A percentile compares a stretch with the other conserved stretches of the same genome.
Conservation (phyloP, 2,329 filamentous ascomycete species). For the Fonsecaea pugnacius region DNA sequence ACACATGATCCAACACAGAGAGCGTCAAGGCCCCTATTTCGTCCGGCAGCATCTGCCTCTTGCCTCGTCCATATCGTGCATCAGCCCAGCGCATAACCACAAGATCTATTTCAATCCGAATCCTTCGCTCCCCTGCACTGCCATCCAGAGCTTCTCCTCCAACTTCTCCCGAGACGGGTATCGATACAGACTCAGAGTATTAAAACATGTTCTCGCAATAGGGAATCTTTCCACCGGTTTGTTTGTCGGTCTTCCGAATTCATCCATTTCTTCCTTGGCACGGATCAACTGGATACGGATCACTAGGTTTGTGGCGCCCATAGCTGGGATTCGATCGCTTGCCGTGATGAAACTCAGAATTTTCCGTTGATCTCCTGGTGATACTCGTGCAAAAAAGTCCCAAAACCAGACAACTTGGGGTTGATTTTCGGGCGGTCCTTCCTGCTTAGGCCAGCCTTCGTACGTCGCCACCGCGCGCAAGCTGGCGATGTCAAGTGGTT, state of each 20-base stretch:
- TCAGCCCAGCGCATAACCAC: not conserved
- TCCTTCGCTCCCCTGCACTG: slow-evolving; percentile 86
- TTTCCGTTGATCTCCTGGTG: slow-evolving; percentile 72
- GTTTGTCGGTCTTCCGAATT: slow-evolving; percentile 17
- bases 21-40: not conserved
- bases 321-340: slow-evolving; percentile 86
- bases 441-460: slow-evolving; percentile 71
- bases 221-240: slow-evolving; percentile 73
- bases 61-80: not conserved
- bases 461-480: slow-evolving; percentile 78
- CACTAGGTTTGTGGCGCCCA: slow-evolving; percentile 77
- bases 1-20: slow-evolving; percentile 5
- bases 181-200: slow-evolving; percentile 75
- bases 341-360: slow-evolving; percentile 86
- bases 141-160: slow-evolving; percentile 76
- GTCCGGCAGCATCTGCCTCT: not conserved
- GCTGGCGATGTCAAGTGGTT: slow-evolving; percentile 76
- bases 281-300: slow-evolving; percentile 53
- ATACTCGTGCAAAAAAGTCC: slow-evolving; percentile 73
- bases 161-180: slow-evolving; percentile 70
- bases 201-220: slow-evolving; percentile 89
- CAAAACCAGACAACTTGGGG: slow-evolving; percentile 84
- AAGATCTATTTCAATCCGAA: slow-evolving; percentile 77
- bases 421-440: slow-evolving; percentile 58
- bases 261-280: slow-evolving; percentile 28